Evolutionary conservation across 2,329 filamentous ascomycete species (phyloP), one percentile per base, ranked within the genome.

Genomic region (Epichloe sibirici): DNA sequence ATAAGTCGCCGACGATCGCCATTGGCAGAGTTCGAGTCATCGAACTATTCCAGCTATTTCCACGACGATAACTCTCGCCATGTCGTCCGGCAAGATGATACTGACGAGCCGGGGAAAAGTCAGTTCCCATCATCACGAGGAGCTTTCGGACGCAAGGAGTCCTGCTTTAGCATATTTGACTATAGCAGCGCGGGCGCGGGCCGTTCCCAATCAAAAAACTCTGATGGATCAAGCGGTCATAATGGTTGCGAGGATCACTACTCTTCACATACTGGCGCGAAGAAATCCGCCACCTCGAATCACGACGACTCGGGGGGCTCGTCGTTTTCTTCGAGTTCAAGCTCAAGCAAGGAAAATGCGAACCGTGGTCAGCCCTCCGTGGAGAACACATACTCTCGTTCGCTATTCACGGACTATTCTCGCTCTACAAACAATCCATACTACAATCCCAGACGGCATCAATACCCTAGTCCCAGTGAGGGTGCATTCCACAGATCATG

Each of bases 351-450:
- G 17, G 5, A 15, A 8, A 43, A 28, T 4, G 5, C 47, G 4
- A 37, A 43, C 13, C 25, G 21, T 9, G 39, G 23, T 12, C 17
- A 40, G 17, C 25, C 28, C 15, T 17, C 38, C 9, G 17, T 23
- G 23, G 44, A 48, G 1, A 37, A 28, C 11, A 31, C 38, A 35
- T 44, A 53, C 44, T 31, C 47, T 9, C 49, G 51, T 11, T 54
- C 51, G n/a, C 49, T 45, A 1, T 55, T 51, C 34, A 55, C 49
- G 49, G 62, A 42, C 62, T 67, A 5, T 55, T 70, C 42, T 54
- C 58, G 55, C 54, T 59, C 45, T 59, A 62, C 45, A 55, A 63
- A 44, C 56, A 65, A 63, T 57, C 71, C 66, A 1, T 69, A 68
- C 52, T 69, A 69, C 40, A 60, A 60, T 23, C 63, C 65, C 38